phyloP scores from a whole-genome alignment of 2,329 filamentous ascomycete genomes.

The Orbilia ellipsospora region DNA sequence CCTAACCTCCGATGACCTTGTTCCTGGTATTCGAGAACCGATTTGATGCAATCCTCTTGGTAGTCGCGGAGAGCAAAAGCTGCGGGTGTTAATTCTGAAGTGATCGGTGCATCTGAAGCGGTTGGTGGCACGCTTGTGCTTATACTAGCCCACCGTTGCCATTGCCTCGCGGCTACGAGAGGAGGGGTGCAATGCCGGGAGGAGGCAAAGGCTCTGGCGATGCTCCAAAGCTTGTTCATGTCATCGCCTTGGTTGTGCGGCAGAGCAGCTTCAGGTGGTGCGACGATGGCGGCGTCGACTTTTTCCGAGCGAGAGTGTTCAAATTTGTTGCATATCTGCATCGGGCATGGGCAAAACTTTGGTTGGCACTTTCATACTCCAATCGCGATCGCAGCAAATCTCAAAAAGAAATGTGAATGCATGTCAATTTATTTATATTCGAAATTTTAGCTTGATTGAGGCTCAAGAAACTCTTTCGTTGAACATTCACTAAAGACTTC shows the following conservation, averaged over 20 bases:
- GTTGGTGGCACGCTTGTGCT: background rate
- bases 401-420: too few relatives aligned
- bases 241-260: conserved; percentile 24
- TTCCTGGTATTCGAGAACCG: conserved; percentile 76
- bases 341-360: too few relatives aligned
- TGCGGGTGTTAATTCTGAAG: conserved; percentile 14
- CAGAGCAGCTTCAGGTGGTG: background rate
- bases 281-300: conserved; percentile 3
- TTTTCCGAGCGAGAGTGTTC: too few relatives aligned
- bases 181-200: conserved; percentile 15
- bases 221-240: conserved; percentile 40
- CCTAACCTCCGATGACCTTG: conserved; percentile 82
- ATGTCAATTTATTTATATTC: too few relatives aligned
- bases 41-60: conserved; percentile 89
- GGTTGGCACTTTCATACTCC: too few relatives aligned
- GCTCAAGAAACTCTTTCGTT: too few relatives aligned
- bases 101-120: too few relatives aligned
- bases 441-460: too few relatives aligned
- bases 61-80: conserved; percentile 78
- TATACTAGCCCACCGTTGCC: conserved; percentile 24
- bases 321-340: too few relatives aligned
- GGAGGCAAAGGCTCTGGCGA: conserved; percentile 26
- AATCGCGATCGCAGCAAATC: too few relatives aligned
- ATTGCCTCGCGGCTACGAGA: conserved; percentile 14
- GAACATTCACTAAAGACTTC: too few relatives aligned